phyloP scores from a whole-genome alignment of 805 yeast species.

The Candida nitratophila region DNA sequence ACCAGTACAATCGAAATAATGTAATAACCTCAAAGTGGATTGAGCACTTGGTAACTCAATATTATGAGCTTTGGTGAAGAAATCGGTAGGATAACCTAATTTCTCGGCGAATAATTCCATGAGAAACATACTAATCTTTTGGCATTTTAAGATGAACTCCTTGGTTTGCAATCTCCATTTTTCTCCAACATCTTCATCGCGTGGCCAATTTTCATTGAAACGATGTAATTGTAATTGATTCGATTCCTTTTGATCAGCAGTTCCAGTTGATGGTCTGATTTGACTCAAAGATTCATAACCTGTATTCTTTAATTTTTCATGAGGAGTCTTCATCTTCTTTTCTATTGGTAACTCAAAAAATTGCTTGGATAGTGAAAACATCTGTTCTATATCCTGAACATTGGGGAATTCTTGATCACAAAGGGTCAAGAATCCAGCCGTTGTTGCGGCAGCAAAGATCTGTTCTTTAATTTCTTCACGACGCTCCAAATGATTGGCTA shows the following conservation, averaged over 20 bases:
- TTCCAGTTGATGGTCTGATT: slow-evolving; percentile 29
- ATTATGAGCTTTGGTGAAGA: slow-evolving; percentile 22
- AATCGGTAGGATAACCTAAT: slow-evolving; percentile 22
- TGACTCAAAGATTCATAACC: slow-evolving; percentile 28
- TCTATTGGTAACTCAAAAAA: slow-evolving; percentile 20
- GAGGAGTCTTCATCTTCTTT: slow-evolving; percentile 24
- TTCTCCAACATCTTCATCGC: slow-evolving; percentile 20
- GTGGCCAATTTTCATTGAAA: slow-evolving; percentile 26
- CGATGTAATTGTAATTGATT: slow-evolving; percentile 26
- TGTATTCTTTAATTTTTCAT: slow-evolving; percentile 24
- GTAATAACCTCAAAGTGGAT: slow-evolving; percentile 27
- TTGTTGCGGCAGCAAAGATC: slow-evolving; percentile 22
- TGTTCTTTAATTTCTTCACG: slow-evolving; percentile 25
- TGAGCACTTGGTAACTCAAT: slow-evolving; percentile 23
- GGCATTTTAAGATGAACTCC: slow-evolving; percentile 18
- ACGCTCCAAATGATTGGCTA: slow-evolving; percentile 17
- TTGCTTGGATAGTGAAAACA: slow-evolving; percentile 17
- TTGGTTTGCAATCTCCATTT: slow-evolving; percentile 20
- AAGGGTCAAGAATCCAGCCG: slow-evolving; percentile 25
- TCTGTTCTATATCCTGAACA: slow-evolving; percentile 19
- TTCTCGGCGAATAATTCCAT: slow-evolving; percentile 24
- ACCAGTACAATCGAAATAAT: slow-evolving; percentile 24
- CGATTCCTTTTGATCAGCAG: slow-evolving; percentile 27
- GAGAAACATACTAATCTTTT: slow-evolving; percentile 18
- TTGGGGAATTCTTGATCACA: slow-evolving; percentile 27